Evolutionary conservation across 345 rosid species (phyloP), one percentile per base, ranked within the genome.

Genomic region (Gossypium arboreum): DNA sequence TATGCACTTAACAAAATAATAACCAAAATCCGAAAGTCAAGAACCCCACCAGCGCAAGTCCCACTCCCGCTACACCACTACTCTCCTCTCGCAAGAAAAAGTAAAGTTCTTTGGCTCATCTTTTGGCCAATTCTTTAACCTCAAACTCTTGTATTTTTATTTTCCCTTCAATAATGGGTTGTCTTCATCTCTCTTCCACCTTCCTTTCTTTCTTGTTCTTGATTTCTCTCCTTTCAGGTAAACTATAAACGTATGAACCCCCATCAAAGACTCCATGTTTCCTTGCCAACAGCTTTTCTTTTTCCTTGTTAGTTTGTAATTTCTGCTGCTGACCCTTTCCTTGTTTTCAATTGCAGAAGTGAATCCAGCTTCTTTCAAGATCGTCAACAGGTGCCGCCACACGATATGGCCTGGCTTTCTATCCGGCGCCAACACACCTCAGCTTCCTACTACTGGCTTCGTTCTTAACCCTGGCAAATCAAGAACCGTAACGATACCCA

Each of bases 371-470:
- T 79, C 94, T 2, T 94, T 94, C 83, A 89, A 87, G 86, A 73
- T 94, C 73, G 77, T 84, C 54, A 92, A 92, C 76, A 88, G 78
- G 81, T 94, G 98, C 82, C 91, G 90, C 58, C 86, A 25, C 80
- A 83, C 90, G 2, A 78, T 91, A 9, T 94, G 98, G 98, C 98
- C 97, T 1, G 98, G 95, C 27, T 76, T 92, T 0, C 91, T 94
- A 29, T 92, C 97, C 68, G 97, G 97, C 79, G 92, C 92, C 76
- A 82, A 76, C 78, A 63, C 93, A 0, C 72, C 95, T 16, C 89
- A 84, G 18, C 97, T 88, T 34, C 86, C 92, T 12, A 88, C 94
- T 11, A 94, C 97, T 1, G 97, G 98, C 44, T 94, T 91, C 80
- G 41, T 84, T 5, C 94, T 94, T 73, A 45, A 75, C 0, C 25